These are phyloP conservation scores for Termitomyces sp. DNA, from an alignment of 768 basidiomycete genomes.

Conservation along the genomic window DNA sequence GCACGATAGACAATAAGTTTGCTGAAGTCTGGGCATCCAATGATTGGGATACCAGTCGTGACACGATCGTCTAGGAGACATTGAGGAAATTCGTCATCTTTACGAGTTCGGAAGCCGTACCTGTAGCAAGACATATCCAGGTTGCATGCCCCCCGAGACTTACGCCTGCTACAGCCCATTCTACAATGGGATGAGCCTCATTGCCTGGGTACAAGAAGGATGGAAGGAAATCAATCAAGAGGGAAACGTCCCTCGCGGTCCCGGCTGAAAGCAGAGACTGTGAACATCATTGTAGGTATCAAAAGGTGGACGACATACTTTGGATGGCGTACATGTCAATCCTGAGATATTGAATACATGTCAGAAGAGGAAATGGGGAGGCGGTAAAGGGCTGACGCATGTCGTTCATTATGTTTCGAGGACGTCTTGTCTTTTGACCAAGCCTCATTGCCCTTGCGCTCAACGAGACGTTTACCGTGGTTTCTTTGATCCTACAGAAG, in stretches of 20 bases:
- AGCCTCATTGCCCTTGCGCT: slow-evolving; percentile 26
- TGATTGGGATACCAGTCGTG: slow-evolving; percentile 42
- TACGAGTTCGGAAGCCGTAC: slow-evolving; percentile 15
- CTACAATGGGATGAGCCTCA: slow-evolving; percentile 46
- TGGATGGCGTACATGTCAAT: slow-evolving; percentile 45
- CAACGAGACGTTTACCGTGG: slow-evolving; percentile 32
- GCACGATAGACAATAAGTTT: slow-evolving; percentile 56
- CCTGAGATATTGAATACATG: slow-evolving; percentile 16
- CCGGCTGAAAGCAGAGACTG: slow-evolving; percentile 35
- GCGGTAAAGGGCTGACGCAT: slow-evolving; percentile 30
- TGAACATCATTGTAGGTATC: neutral
- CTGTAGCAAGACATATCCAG: slow-evolving; percentile 60
- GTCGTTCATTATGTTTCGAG: slow-evolving; percentile 25
- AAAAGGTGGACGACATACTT: slow-evolving; percentile 18
- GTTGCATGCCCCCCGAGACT: slow-evolving; percentile 83
- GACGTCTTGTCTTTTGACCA: slow-evolving; percentile 23
- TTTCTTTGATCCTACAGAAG: slow-evolving; percentile 38
- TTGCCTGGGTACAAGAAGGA: slow-evolving; percentile 65
- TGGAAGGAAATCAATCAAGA: slow-evolving; percentile 76
- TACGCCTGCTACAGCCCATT: slow-evolving; percentile 71
- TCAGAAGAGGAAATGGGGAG: neutral
- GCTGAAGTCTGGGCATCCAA: slow-evolving; percentile 69
- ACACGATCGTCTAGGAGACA: slow-evolving; percentile 35
- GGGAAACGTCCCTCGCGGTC: slow-evolving; percentile 70
- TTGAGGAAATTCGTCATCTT: neutral